These are phyloP conservation scores for Chlorencoelia australis DNA, from an alignment of 2,329 filamentous ascomycete genomes.

Conservation along the genomic window DNA sequence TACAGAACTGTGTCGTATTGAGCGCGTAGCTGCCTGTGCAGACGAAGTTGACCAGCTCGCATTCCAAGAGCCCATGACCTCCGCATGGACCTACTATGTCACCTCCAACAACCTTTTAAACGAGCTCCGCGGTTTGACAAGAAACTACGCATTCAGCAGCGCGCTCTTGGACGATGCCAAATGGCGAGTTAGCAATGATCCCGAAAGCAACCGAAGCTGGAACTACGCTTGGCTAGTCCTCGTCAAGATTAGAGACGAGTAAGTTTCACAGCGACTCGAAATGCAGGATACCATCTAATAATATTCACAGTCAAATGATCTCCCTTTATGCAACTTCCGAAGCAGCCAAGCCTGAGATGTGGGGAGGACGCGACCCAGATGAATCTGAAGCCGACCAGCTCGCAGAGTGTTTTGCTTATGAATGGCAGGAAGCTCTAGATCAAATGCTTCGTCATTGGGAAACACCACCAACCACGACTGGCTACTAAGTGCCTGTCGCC, in stretches of 20 bases:
- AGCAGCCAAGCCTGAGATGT: conserved; percentile 57
- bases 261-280: conserved; percentile 24
- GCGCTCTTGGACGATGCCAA: conserved; percentile 58
- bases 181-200: conserved; percentile 51
- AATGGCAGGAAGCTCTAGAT: conserved; percentile 56
- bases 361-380: conserved; percentile 50
- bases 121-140: conserved; percentile 59
- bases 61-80: conserved; percentile 55
- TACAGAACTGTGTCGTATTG: conserved; percentile 61
- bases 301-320: conserved; percentile 43
- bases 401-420: conserved; percentile 49
- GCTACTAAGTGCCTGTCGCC: conserved; percentile 34
- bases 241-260: conserved; percentile 56
- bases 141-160: conserved; percentile 56
- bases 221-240: conserved; percentile 67
- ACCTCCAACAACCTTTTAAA: conserved; percentile 58
- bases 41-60: conserved; percentile 49
- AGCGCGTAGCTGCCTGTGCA: conserved; percentile 50
- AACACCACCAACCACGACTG: conserved; percentile 47
- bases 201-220: conserved; percentile 60
- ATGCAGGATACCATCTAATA: conserved; percentile 6
- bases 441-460: conserved; percentile 63
- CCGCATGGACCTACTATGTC: conserved; percentile 64
- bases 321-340: conserved; percentile 50
- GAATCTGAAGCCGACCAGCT: conserved; percentile 47